These are phyloP conservation scores for Schwanniomyces occidentalis DNA, from an alignment of 805 yeast genomes.

Conservation along the genomic window DNA sequence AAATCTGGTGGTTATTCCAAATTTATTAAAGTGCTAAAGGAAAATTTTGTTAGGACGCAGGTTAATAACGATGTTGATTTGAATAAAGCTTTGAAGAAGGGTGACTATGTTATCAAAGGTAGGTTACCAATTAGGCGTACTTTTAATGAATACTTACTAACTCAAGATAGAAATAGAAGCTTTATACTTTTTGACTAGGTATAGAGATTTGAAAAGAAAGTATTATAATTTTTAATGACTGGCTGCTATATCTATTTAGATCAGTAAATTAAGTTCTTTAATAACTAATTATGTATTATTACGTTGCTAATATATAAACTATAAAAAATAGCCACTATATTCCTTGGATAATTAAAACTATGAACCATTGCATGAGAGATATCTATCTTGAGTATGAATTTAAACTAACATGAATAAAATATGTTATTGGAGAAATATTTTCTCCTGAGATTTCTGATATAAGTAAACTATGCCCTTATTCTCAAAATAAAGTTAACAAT, in stretches of 20 bases:
- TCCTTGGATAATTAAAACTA: no score
- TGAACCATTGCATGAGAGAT: no score
- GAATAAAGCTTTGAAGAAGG: constrained; percentile 25
- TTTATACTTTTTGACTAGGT: constrained; percentile 29
- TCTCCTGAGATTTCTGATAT: no score
- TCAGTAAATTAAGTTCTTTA: no score
- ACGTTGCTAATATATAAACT: no score
- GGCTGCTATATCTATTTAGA: no score
- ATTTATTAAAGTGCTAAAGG: constrained; percentile 21
- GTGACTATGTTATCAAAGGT: constrained; percentile 29
- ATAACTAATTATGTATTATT: no score
- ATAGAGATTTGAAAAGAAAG: constrained; percentile 30
- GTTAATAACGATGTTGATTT: constrained; percentile 16
- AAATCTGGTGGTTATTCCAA: constrained; percentile 29
- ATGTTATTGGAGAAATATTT: no score
- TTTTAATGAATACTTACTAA: no score
- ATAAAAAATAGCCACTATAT: no score
- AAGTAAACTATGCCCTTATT: constrained; percentile 50
- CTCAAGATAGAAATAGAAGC: constrained; percentile 29
- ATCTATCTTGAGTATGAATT: no score
- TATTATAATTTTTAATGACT: constrained; percentile 6
- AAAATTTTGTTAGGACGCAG: constrained; percentile 16
- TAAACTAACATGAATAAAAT: no score
- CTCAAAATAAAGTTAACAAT: constrained; percentile 89
- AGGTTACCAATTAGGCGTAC: constrained; percentile 10